These are phyloP conservation scores for Conidiobolus incongruus DNA, from an alignment of 371 early-diverging fungal species.

Conservation along the genomic window DNA sequence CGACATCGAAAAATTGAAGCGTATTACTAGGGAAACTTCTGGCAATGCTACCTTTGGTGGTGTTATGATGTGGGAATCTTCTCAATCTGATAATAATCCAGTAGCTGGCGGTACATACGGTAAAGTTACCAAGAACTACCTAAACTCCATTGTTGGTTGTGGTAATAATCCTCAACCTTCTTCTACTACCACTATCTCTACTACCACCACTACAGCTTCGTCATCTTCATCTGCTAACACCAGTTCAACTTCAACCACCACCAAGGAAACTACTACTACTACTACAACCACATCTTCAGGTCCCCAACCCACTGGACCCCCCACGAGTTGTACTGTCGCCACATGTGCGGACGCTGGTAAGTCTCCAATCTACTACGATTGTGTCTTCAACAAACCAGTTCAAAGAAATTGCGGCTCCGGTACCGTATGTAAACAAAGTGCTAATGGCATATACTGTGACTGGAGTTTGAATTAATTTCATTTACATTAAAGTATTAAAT, in stretches of 20 bases:
- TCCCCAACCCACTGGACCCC: not conserved
- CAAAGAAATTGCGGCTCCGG: no score
- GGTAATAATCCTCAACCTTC: not conserved
- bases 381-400: no score
- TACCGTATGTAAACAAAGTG: no score
- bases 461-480: no score
- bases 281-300: not conserved
- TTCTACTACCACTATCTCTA: not conserved
- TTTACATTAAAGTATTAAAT: no score
- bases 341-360: no score
- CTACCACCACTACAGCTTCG: not conserved
- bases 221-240: not conserved
- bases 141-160: not conserved
- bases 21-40: constrained; percentile 13
- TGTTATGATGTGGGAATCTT: constrained; percentile 43
- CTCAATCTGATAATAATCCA: constrained; percentile 1
- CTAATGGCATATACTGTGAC: no score
- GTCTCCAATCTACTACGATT: no score
- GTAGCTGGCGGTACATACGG: not conserved
- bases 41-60: constrained; percentile 29
- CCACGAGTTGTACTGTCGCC: not conserved
- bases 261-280: not conserved
- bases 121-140: not conserved
- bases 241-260: not conserved
- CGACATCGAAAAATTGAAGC: constrained; percentile 12